These are phyloP conservation scores for Naganishia onofrii DNA, from an alignment of 768 basidiomycete genomes.

Conservation along the genomic window DNA sequence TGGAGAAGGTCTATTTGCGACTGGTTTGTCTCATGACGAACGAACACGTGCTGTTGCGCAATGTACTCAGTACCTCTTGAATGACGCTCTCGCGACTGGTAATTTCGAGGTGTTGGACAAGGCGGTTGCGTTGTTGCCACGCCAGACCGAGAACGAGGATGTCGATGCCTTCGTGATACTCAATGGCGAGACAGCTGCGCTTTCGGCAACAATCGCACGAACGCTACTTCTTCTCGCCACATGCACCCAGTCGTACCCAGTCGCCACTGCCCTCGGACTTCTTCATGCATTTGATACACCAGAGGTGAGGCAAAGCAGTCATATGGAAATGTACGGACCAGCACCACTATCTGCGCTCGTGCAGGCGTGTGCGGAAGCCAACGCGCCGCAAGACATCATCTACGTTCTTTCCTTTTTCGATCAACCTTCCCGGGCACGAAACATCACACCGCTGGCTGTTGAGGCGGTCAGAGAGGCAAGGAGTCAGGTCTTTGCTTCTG, in stretches of 20 bases:
- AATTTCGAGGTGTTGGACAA: background rate
- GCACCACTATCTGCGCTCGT: background rate
- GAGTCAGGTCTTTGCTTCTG: background rate
- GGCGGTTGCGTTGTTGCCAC: background rate
- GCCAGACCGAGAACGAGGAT: background rate
- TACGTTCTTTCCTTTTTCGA: constrained; percentile 3
- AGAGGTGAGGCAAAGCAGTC: background rate
- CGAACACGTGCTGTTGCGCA: background rate
- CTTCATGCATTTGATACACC: background rate
- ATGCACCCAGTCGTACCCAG: background rate
- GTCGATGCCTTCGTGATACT: background rate
- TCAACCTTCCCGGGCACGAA: background rate
- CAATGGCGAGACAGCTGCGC: background rate
- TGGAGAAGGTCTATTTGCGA: background rate
- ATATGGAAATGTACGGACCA: background rate
- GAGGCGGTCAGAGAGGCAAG: background rate
- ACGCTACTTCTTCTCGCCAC: constrained; percentile 1
- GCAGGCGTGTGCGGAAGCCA: background rate
- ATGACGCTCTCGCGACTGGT: background rate
- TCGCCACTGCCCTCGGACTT: constrained; percentile 9
- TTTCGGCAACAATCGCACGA: background rate
- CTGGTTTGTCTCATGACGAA: background rate
- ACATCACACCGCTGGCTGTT: background rate
- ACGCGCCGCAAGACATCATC: background rate
- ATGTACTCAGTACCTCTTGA: background rate